phyloP scores from a whole-genome alignment of 202 grass and related monocot genomes.

The Setaria italica region DNA sequence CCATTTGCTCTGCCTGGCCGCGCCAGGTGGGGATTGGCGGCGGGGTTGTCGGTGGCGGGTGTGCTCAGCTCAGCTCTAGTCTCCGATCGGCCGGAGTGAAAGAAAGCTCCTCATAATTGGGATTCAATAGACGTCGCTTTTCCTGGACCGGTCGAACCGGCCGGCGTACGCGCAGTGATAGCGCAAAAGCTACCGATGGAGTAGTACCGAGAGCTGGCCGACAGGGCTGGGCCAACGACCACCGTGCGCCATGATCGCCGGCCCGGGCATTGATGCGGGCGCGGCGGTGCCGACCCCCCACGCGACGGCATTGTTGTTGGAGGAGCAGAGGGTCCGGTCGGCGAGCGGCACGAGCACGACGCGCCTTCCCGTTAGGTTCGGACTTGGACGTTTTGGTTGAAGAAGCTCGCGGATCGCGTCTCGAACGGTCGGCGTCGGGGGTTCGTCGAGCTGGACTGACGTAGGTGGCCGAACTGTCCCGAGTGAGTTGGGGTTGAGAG shows the following conservation, averaged over 20 bases:
- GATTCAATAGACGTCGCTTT: slow-evolving; percentile 41
- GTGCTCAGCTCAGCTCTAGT: neutral
- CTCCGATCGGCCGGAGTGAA: slow-evolving; percentile 28
- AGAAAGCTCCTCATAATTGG: slow-evolving; percentile 43
- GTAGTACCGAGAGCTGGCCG: slow-evolving; percentile 34
- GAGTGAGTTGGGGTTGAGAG: neutral
- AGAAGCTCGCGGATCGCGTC: neutral
- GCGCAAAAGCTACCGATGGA: slow-evolving; percentile 18
- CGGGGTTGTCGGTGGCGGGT: slow-evolving; percentile 47
- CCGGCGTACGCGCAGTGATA: slow-evolving; percentile 18
- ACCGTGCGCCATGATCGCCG: slow-evolving; percentile 48
- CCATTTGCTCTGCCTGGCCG: neutral
- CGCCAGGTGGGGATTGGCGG: neutral
- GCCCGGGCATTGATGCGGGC: slow-evolving; percentile 29
- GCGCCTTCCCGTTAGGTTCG: neutral
- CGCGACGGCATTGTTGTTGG: neutral
- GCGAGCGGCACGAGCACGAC: neutral
- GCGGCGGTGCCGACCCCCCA: slow-evolving; percentile 4
- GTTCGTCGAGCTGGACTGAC: neutral
- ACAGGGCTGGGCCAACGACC: slow-evolving; percentile 48
- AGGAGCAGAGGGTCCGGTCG: neutral
- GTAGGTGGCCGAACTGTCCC: neutral
- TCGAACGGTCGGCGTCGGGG: neutral
- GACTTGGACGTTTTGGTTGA: neutral
- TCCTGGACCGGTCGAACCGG: neutral